phyloP scores from a whole-genome alignment of 768 basidiomycete species.

The Tricholoma sp. region DNA sequence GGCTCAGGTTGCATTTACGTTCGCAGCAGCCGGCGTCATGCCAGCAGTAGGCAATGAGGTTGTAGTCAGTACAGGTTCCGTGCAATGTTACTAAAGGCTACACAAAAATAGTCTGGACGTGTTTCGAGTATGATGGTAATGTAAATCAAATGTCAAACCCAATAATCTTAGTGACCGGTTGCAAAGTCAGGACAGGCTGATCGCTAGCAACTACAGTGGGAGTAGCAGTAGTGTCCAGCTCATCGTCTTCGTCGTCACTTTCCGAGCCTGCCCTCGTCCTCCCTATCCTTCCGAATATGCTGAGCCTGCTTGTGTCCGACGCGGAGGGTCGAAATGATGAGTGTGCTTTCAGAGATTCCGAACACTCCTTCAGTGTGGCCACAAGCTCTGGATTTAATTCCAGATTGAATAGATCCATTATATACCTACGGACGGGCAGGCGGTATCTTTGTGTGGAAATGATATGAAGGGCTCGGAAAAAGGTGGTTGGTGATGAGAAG shows the following conservation, averaged over 20 bases:
- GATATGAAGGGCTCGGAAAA: constrained; percentile 81
- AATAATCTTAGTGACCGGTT: constrained; percentile 53
- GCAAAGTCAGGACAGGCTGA: constrained; percentile 51
- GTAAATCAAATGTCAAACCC: constrained; percentile 44
- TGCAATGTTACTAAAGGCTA: constrained; percentile 1
- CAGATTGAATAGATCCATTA: constrained; percentile 88
- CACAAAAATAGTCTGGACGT: neutral
- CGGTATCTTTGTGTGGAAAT: constrained; percentile 90
- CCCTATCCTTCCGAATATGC: constrained; percentile 55
- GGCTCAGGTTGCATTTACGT: too few species aligned
- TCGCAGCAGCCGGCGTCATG: too few species aligned
- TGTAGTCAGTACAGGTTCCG: neutral
- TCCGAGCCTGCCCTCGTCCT: constrained; percentile 48
- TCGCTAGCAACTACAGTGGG: constrained; percentile 29
- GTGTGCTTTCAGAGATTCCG: constrained; percentile 43
- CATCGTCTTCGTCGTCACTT: constrained; percentile 56
- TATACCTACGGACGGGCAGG: constrained; percentile 86
- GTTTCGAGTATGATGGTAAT: neutral
- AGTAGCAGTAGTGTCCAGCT: constrained; percentile 38
- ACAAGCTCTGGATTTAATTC: constrained; percentile 65
- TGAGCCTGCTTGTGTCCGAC: constrained; percentile 44
- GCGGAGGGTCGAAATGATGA: constrained; percentile 36
- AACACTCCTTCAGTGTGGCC: constrained; percentile 46
- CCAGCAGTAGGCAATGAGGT: neutral
- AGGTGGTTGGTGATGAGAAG: constrained; percentile 74